Evolutionary conservation across 2,329 filamentous ascomycete species (phyloP).

Genomic region (Penicillium corylophilum): DNA sequence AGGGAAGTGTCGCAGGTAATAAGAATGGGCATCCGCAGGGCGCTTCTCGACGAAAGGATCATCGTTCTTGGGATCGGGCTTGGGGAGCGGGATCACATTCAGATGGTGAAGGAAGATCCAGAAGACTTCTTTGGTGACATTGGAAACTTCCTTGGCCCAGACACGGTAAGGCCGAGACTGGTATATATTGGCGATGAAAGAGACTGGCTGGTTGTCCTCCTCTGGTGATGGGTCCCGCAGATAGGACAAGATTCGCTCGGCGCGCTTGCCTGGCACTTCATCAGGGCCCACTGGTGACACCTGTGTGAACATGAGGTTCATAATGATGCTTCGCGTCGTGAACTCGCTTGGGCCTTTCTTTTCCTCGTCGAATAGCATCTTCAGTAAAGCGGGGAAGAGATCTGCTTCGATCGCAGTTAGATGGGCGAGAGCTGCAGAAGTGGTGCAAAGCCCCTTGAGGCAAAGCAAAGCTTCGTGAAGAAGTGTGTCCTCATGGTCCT

Average conservation of each 20-base stretch:
- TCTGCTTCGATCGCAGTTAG: slow-evolving; percentile 75
- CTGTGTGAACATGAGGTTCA: slow-evolving; percentile 84
- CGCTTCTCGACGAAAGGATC: slow-evolving; percentile 30
- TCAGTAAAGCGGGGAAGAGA: slow-evolving; percentile 80
- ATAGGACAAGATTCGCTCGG: slow-evolving; percentile 72
- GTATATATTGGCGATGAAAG: slow-evolving; percentile 88
- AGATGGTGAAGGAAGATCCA: slow-evolving; percentile 98
- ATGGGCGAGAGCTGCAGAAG: slow-evolving; percentile 78
- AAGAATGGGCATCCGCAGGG: slow-evolving; percentile 19
- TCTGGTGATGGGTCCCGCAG: slow-evolving; percentile 75
- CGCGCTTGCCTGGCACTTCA: slow-evolving; percentile 63
- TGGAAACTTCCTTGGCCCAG: slow-evolving; percentile 89
- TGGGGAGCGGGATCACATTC: slow-evolving; percentile 69
- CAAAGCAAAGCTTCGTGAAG: slow-evolving; percentile 91
- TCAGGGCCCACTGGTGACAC: slow-evolving; percentile 65
- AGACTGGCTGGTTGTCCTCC: slow-evolving; percentile 72
- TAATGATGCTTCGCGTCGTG: slow-evolving; percentile 85
- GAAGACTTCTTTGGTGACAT: slow-evolving; percentile 96
- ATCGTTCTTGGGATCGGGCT: slow-evolving; percentile 32
- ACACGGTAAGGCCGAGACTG: slow-evolving; percentile 83
- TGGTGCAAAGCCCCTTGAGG: slow-evolving; percentile 91
- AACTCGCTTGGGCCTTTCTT: slow-evolving; percentile 98
- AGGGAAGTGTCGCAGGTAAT: slow-evolving; percentile 69
- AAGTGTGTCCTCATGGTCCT: slow-evolving; percentile 92
- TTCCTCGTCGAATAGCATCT: slow-evolving; percentile 94